Percentiles rank a stretch among this genome's conserved stretches.
These are phyloP conservation scores for Moringa oleifera DNA, from an alignment of 345 rosid species.

Conservation along the genomic window DNA sequence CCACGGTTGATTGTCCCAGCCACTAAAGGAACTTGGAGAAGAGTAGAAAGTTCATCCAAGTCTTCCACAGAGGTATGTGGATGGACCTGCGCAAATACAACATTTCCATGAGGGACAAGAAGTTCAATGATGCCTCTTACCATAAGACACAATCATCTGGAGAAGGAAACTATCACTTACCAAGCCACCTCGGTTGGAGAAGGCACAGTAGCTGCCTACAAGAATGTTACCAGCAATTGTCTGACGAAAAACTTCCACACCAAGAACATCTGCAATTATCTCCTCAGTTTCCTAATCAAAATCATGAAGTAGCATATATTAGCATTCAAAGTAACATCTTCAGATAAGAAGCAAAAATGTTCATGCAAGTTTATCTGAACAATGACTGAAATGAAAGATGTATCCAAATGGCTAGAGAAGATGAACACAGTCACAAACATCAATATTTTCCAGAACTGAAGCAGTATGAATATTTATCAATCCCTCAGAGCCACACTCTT, in stretches of 20 bases:
- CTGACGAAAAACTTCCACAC: conserved; percentile 94
- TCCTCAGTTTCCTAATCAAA: conserved; percentile 74
- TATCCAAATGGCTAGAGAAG: neutral
- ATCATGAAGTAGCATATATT: neutral
- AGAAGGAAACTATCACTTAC: conserved; percentile 28
- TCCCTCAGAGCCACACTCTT: too few species aligned
- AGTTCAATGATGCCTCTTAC: neutral
- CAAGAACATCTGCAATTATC: conserved; percentile 89
- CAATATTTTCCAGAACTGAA: too few species aligned
- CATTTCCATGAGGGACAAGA: neutral
- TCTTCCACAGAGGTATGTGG: conserved; percentile 94
- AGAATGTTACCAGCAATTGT: conserved; percentile 91
- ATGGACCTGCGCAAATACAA: conserved; percentile 55
- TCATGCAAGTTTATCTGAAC: neutral
- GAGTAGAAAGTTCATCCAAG: conserved; percentile 89
- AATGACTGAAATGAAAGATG: too few species aligned
- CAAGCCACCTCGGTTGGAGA: conserved; percentile 91
- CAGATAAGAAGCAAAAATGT: neutral
- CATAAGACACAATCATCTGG: too few species aligned
- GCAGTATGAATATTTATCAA: too few species aligned
- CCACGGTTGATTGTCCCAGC: conserved; percentile 90
- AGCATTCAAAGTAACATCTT: neutral
- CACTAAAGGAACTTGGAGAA: conserved; percentile 69
- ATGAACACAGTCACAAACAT: neutral
- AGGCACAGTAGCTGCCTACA: conserved; percentile 83